Conservation (phyloP, 2,329 filamentous ascomycete species). For the Helicocarpus griseus region DNA sequence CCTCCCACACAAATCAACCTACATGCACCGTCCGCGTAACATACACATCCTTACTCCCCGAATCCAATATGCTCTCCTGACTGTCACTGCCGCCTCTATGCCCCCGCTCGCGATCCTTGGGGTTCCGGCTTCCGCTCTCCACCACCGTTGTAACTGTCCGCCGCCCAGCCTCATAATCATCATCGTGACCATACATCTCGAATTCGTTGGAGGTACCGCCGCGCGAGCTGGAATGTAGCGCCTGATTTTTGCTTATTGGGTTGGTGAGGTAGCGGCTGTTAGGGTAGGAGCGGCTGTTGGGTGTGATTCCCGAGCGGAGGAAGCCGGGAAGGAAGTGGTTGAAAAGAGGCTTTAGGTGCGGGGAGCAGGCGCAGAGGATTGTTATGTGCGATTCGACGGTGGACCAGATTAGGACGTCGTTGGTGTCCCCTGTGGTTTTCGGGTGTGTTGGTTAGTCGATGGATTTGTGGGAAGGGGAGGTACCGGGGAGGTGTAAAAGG, state of each 20-base stretch:
- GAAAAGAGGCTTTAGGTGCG: neutral
- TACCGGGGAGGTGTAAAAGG: neutral
- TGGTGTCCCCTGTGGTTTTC: neutral
- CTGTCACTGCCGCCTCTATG: too few species aligned
- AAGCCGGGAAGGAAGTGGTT: neutral
- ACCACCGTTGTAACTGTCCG: neutral
- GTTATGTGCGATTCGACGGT: neutral
- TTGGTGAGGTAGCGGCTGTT: neutral
- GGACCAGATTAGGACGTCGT: neutral
- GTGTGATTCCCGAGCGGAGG: neutral
- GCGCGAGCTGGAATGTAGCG: neutral
- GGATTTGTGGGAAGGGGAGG: neutral
- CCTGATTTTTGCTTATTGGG: neutral
- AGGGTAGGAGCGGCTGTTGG: neutral
- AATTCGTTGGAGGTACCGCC: neutral
- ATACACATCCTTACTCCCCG: neutral
- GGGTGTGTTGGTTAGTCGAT: neutral
- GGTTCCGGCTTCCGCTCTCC: neutral
- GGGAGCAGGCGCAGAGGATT: neutral
- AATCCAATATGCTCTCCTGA: neutral
- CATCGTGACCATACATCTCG: neutral
- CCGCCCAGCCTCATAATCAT: neutral
- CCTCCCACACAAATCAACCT: neutral
- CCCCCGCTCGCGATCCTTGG: neutral
- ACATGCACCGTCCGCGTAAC: neutral